phyloP scores from a whole-genome alignment of 164 flowering plant genomes.

The Vitis riparia region DNA sequence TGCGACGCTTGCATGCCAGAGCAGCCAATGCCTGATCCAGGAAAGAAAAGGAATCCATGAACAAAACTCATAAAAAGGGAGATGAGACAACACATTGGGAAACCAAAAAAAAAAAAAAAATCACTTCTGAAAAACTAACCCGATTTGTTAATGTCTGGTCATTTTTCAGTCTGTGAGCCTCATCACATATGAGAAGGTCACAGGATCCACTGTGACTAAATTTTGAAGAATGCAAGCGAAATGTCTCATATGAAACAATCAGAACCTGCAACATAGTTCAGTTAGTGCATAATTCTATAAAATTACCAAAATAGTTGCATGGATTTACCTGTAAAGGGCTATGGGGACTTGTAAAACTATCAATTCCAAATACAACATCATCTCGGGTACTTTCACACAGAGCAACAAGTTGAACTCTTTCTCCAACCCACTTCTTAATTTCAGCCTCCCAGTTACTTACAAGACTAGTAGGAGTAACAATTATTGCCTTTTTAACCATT shows the following conservation, averaged over 20 bases:
- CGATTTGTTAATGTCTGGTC: constrained; percentile 93
- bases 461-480: constrained; percentile 97
- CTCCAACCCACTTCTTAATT: constrained; percentile 92
- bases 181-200: constrained; percentile 98
- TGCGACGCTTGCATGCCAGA: constrained; percentile 81
- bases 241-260: constrained; percentile 98
- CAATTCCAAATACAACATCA: constrained; percentile 86
- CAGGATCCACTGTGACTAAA: constrained; percentile 74
- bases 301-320: not conserved
- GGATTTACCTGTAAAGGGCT: constrained; percentile 66
- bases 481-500: constrained; percentile 86
- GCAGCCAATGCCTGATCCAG: constrained; percentile 83
- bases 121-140: constrained; percentile 36
- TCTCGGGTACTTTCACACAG: constrained; percentile 91
- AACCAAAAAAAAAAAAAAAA: not conserved
- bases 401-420: constrained; percentile 79
- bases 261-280: constrained; percentile 55
- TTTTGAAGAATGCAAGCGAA: constrained; percentile 90
- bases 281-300: constrained; percentile 17
- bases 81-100: not conserved
- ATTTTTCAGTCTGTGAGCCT: constrained; percentile 97
- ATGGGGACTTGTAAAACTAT: constrained; percentile 55
- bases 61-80: not conserved
- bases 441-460: constrained; percentile 99
- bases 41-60: constrained; percentile 4